Evolutionary conservation across 139 green algal species (phyloP).

Genomic region (Deuterostichococcus epilithicus): DNA sequence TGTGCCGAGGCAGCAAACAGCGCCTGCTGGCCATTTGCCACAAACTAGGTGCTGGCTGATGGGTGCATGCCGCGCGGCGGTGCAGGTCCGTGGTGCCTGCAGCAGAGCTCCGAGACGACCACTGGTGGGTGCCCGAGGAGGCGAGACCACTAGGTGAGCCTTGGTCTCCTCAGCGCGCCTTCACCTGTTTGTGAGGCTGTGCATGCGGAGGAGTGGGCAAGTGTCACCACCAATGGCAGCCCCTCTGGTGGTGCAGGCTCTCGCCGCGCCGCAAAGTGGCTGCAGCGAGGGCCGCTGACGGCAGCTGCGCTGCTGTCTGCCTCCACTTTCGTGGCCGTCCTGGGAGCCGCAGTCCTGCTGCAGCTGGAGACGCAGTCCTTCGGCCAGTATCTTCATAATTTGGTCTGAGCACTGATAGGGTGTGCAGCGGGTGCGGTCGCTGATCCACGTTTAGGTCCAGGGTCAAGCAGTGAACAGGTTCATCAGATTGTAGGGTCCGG

Average conservation of each 20-base stretch:
- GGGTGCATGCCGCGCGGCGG: neutral
- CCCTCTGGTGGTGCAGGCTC: neutral
- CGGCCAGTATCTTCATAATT: no score
- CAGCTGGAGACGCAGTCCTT: neutral
- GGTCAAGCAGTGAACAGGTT: no score
- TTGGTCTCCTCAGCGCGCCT: neutral
- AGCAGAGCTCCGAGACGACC: constrained; percentile 12
- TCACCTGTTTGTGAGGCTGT: neutral
- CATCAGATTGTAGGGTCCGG: no score
- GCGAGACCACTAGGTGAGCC: neutral
- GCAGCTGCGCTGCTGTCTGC: neutral
- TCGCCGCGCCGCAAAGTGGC: neutral
- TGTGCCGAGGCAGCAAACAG: no score
- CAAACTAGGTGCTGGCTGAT: neutral
- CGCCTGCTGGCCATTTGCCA: neutral
- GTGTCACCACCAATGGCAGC: no score
- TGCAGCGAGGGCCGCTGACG: neutral
- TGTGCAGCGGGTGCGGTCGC: no score
- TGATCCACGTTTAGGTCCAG: no score
- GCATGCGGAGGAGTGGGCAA: no score
- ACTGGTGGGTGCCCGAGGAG: constrained; percentile 14
- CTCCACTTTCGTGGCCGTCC: neutral
- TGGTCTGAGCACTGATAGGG: no score
- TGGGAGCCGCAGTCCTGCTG: neutral
- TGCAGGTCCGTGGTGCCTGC: constrained; percentile 19